Evolutionary conservation across 257 asterid genomes (phyloP).

Genomic region (Ajuga chamaepitys): DNA sequence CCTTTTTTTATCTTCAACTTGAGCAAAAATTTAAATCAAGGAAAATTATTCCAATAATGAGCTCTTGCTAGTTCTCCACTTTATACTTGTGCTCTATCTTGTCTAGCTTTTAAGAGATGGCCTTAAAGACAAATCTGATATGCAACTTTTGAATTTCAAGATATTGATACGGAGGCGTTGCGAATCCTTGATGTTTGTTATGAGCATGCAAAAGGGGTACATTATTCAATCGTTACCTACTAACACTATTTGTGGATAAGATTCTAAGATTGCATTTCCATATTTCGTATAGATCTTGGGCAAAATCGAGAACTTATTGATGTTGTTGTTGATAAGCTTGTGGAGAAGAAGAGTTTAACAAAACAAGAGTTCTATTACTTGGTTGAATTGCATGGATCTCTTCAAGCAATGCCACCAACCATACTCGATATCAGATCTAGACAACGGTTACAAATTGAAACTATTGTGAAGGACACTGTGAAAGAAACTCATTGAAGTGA

Average conservation of each 20-base stretch:
- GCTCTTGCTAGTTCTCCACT: no score
- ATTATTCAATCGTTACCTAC: background rate
- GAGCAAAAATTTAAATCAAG: no score
- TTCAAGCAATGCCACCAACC: slow-evolving; percentile 54
- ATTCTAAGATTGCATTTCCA: background rate
- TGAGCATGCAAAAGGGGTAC: slow-evolving; percentile 77
- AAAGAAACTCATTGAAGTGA: slow-evolving; percentile 34
- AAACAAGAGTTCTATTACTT: slow-evolving; percentile 63
- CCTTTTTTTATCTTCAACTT: no score
- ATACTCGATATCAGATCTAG: slow-evolving; percentile 63
- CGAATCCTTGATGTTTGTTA: slow-evolving; percentile 54
- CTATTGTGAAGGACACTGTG: slow-evolving; percentile 21
- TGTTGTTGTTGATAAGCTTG: slow-evolving; percentile 54
- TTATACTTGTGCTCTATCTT: no score
- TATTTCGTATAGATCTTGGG: slow-evolving; percentile 53
- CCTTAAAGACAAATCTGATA: no score
- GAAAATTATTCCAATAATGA: no score
- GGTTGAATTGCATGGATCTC: slow-evolving; percentile 71
- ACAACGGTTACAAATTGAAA: slow-evolving; percentile 37
- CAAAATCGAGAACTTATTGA: slow-evolving; percentile 64
- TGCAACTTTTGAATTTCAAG: slow-evolving; percentile 34
- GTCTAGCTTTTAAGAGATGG: no score
- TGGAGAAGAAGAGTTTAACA: slow-evolving; percentile 69
- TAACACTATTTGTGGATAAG: background rate
- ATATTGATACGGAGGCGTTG: slow-evolving; percentile 72